Conservation (phyloP, 805 yeast genomes). For the Sugiyamaella americana region DNA sequence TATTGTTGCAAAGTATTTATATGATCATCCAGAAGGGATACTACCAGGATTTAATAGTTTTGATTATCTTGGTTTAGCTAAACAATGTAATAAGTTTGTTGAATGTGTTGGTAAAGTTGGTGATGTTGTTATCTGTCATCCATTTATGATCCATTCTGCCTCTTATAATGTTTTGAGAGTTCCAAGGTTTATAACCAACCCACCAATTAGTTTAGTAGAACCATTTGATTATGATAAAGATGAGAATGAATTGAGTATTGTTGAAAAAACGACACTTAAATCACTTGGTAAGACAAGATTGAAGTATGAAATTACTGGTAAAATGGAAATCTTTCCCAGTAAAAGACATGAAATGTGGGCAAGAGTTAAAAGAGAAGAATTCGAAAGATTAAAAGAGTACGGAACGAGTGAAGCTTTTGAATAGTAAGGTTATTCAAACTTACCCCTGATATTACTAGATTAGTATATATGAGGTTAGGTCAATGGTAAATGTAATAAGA, state of each 20-base stretch:
- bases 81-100: conserved; percentile 8
- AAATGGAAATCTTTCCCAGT: conserved; percentile 3
- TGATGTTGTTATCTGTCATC: conserved; percentile 11
- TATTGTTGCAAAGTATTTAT: conserved; percentile 8
- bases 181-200: conserved; percentile 14
- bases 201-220: conserved; percentile 9
- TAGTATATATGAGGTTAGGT: too few species aligned
- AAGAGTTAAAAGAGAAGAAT: conserved; percentile 6
- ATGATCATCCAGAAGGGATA: conserved; percentile 11
- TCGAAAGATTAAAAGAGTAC: conserved; percentile 3
- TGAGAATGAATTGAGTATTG: conserved; percentile 5
- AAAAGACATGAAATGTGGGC: conserved; percentile 8
- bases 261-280: conserved; percentile 9
- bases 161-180: conserved; percentile 9
- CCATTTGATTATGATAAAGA: conserved; percentile 9
- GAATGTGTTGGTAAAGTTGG: conserved; percentile 10
- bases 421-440: too few species aligned
- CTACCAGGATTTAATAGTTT: conserved; percentile 3
- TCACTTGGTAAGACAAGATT: conserved; percentile 4
- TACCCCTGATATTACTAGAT: too few species aligned
- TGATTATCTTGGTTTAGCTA: conserved; percentile 3
- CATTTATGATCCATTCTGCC: conserved; percentile 14
- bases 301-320: conserved; percentile 2
- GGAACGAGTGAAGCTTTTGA: conserved; percentile 10
- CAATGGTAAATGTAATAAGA: too few species aligned